Conservation (phyloP, 2,329 filamentous ascomycete genomes). For the Ophioceras dolichostomum region DNA sequence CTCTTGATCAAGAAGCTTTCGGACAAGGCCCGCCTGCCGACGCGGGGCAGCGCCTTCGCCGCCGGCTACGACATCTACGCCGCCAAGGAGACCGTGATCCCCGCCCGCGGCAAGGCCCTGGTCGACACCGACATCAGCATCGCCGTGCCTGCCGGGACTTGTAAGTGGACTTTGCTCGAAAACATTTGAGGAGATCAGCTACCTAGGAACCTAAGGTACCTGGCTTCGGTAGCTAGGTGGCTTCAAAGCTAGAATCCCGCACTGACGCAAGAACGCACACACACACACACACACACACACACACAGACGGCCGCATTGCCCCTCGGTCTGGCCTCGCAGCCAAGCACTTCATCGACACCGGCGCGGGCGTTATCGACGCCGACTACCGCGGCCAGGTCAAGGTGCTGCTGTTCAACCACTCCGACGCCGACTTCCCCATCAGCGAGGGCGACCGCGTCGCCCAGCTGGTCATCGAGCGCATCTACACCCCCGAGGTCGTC, state of each 20-base stretch:
- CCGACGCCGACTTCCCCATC: slow-evolving; percentile 67
- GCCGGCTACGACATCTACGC: slow-evolving; percentile 93
- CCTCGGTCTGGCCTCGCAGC: slow-evolving; percentile 82
- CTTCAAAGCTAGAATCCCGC: too few species aligned
- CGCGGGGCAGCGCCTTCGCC: slow-evolving; percentile 76
- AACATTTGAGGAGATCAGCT: too few species aligned
- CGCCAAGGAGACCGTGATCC: slow-evolving; percentile 61
- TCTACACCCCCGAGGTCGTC: slow-evolving; percentile 84
- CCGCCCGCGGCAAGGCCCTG: slow-evolving; percentile 69
- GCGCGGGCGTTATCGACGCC: slow-evolving; percentile 93
- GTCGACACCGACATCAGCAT: slow-evolving; percentile 89
- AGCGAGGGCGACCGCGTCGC: slow-evolving; percentile 83
- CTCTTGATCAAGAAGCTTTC: slow-evolving; percentile 84
- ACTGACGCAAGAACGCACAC: too few species aligned
- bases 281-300: background rate
- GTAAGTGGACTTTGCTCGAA: too few species aligned
- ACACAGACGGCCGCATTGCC: slow-evolving; percentile 71
- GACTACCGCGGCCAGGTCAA: slow-evolving; percentile 94
- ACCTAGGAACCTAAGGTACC: too few species aligned
- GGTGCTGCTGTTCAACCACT: slow-evolving; percentile 89
- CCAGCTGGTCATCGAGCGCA: slow-evolving; percentile 87
- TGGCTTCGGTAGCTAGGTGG: too few species aligned
- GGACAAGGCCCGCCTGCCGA: slow-evolving; percentile 67
- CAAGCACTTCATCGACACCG: slow-evolving; percentile 94
- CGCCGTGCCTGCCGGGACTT: slow-evolving; percentile 80